Conservation (phyloP, 2,329 filamentous ascomycete genomes). For the Coniochaeta sp. region DNA sequence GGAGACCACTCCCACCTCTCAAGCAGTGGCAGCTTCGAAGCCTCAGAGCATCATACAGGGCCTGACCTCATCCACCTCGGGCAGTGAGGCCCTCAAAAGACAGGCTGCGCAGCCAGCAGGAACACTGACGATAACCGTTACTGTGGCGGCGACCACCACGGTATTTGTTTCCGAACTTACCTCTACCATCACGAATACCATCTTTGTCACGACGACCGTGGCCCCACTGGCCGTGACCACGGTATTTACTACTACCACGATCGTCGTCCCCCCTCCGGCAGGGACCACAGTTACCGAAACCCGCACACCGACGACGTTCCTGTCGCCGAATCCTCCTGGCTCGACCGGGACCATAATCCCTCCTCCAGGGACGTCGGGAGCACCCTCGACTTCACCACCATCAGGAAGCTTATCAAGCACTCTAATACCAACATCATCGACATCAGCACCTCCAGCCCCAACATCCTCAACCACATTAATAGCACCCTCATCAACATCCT, state of each 20-base stretch:
- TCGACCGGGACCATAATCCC: not conserved
- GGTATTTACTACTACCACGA: constrained; percentile 4
- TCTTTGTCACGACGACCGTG: constrained; percentile 9
- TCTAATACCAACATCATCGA: not conserved
- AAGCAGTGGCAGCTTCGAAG: not conserved
- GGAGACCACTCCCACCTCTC: not conserved
- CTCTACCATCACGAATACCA: constrained; percentile 6
- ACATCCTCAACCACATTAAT: not conserved
- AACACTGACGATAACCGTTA: not conserved
- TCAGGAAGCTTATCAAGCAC: not conserved
- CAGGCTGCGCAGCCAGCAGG: not conserved
- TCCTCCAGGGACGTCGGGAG: not conserved
- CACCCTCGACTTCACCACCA: not conserved
- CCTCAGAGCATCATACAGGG: not conserved
- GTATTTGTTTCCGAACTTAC: constrained; percentile 2
- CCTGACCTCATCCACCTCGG: not conserved
- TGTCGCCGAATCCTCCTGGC: not conserved
- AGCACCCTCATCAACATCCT: not conserved
- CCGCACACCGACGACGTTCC: not conserved
- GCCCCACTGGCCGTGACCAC: constrained; percentile 8
- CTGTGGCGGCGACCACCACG: constrained; percentile 6
- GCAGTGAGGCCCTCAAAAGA: not conserved
- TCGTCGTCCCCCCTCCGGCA: not conserved
- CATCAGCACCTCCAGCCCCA: not conserved
- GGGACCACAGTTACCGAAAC: not conserved